Evolutionary conservation across 1,284 basidiomycete species (phyloP).

Genomic region (Ceratobasidium papillatum): DNA sequence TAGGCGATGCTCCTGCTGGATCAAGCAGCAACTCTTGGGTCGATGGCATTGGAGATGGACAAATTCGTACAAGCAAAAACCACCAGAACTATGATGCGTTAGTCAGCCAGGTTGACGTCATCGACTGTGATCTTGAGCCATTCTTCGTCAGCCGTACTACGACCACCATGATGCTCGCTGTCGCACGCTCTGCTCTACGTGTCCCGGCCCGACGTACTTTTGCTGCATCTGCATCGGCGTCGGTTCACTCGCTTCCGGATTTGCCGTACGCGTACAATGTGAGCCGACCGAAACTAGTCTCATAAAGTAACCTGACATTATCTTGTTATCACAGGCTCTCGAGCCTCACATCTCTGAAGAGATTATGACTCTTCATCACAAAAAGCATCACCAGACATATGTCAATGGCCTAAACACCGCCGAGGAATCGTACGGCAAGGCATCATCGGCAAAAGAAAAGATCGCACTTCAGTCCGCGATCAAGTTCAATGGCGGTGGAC

Average conservation of each 20-base stretch:
- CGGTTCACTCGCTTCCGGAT: slow-evolving; percentile 76
- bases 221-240: slow-evolving; percentile 52
- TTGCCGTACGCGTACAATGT: slow-evolving; percentile 93
- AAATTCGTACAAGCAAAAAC: neutral
- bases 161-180: slow-evolving; percentile 57
- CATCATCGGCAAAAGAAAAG: slow-evolving; percentile 67
- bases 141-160: slow-evolving; percentile 49
- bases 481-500: slow-evolving; percentile 79
- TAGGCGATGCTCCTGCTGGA: slow-evolving; percentile 8
- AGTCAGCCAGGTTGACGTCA: slow-evolving; percentile 6
- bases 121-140: neutral
- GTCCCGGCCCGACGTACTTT: slow-evolving; percentile 53
- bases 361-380: slow-evolving; percentile 88
- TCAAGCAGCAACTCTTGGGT: slow-evolving; percentile 2
- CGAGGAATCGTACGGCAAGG: slow-evolving; percentile 49
- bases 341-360: slow-evolving; percentile 82
- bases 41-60: neutral
- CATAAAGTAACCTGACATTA: neutral
- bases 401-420: slow-evolving; percentile 75
- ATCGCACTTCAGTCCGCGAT: slow-evolving; percentile 79
- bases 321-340: slow-evolving; percentile 60
- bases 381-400: slow-evolving; percentile 86
- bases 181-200: slow-evolving; percentile 54
- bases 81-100: neutral
- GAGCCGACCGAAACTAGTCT: slow-evolving; percentile 48